A percentile compares a stretch with the other conserved stretches of the same genome.
Evolutionary conservation across 2,329 filamentous ascomycete species (phyloP).

Genomic region (Ceratocystis lukuohia): DNA sequence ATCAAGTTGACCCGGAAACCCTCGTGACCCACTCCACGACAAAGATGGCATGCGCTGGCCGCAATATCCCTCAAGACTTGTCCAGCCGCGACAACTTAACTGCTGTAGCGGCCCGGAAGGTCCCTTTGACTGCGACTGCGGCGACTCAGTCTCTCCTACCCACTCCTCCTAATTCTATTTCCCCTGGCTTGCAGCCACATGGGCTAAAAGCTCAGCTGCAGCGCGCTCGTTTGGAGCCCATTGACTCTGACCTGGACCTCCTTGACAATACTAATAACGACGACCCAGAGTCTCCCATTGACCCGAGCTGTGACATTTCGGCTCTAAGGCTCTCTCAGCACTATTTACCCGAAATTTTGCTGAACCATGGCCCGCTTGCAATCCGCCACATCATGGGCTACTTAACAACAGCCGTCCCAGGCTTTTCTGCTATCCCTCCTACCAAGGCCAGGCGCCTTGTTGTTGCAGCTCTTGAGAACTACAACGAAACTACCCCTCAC

Average conservation of each 20-base stretch:
- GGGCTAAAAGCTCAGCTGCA: constrained; percentile 57
- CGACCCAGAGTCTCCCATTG: constrained; percentile 36
- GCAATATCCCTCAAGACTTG: constrained; percentile 52
- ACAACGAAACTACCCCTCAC: constrained; percentile 39
- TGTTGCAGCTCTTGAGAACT: constrained; percentile 80
- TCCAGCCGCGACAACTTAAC: constrained; percentile 55
- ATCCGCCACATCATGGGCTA: constrained; percentile 94
- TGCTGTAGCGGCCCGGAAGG: constrained; percentile 56
- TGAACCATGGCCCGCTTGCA: constrained; percentile 78
- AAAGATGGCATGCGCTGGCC: constrained; percentile 44
- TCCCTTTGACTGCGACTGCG: constrained; percentile 45
- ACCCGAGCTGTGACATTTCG: constrained; percentile 72
- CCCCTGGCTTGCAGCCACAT: constrained; percentile 71
- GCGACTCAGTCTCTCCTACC: constrained; percentile 52
- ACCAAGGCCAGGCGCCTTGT: constrained; percentile 83
- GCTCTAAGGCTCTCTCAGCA: constrained; percentile 74
- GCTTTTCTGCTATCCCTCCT: constrained; percentile 77
- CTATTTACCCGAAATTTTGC: constrained; percentile 79
- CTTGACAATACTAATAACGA: constrained; percentile 41
- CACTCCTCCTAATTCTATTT: constrained; percentile 92
- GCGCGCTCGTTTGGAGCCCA: constrained; percentile 43
- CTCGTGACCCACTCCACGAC: neutral
- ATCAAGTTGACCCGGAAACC: neutral
- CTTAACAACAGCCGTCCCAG: constrained; percentile 82
- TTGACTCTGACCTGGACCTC: constrained; percentile 81